Percentiles rank a stretch among this genome's conserved stretches.
Evolutionary conservation across 2,329 filamentous ascomycete genomes (phyloP).

Genomic region (Fusarium setosum): DNA sequence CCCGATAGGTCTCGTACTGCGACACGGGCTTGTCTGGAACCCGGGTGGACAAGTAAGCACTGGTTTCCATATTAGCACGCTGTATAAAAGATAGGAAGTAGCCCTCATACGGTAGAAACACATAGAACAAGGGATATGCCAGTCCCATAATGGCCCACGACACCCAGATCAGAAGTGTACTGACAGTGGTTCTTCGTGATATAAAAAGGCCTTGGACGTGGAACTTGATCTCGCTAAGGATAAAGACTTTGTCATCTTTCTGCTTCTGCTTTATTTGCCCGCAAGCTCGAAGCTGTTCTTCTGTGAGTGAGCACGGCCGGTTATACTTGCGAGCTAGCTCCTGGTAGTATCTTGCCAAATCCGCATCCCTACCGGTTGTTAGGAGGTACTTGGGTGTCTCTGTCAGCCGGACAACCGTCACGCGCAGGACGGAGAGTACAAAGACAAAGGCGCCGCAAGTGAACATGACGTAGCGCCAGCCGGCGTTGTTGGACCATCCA

Average conservation of each 20-base stretch:
- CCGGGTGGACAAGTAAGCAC: constrained; percentile 1
- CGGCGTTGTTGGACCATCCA: neutral
- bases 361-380: neutral
- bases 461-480: constrained; percentile 27
- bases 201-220: constrained; percentile 13
- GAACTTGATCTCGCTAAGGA: neutral
- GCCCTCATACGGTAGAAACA: constrained; percentile 43
- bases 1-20: constrained; percentile 17
- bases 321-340: constrained; percentile 6
- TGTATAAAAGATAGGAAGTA: neutral
- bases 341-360: constrained; percentile 9
- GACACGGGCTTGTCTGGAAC: neutral
- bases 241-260: constrained; percentile 39
- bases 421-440: constrained; percentile 9
- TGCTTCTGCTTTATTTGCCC: constrained; percentile 46
- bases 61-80: neutral
- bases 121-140: constrained; percentile 80
- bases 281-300: constrained; percentile 5
- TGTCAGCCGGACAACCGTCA: neutral
- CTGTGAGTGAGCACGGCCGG: constrained; percentile 7
- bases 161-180: constrained; percentile 11
- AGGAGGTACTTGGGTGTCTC: constrained; percentile 25
- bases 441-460: constrained; percentile 18
- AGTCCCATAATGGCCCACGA: constrained; percentile 69
- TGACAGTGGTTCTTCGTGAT: constrained; percentile 13